phyloP scores from a whole-genome alignment of 2,329 filamentous ascomycete genomes.

The Pseudocercospora cruenta region DNA sequence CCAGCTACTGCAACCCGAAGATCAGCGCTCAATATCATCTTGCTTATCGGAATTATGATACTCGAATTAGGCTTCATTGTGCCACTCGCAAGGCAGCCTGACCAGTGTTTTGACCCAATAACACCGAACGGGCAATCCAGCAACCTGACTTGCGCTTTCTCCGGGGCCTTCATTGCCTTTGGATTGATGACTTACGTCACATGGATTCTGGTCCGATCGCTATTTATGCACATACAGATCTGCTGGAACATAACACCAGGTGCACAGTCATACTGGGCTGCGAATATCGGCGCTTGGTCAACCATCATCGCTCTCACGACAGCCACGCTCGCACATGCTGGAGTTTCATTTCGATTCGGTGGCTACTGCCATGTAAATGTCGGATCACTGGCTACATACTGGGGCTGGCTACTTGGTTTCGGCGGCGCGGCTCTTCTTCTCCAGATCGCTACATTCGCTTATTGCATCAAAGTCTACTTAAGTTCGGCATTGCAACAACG shows the following conservation, averaged over 20 bases:
- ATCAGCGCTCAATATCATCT: slow-evolving; percentile 82
- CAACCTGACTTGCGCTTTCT: slow-evolving; percentile 75
- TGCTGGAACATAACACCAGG: slow-evolving; percentile 43
- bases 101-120: slow-evolving; percentile 79
- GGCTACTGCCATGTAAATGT: slow-evolving; percentile 85
- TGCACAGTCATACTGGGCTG: slow-evolving; percentile 36
- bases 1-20: slow-evolving; percentile 79
- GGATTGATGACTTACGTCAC: slow-evolving; percentile 79
- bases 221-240: slow-evolving; percentile 46
- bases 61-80: slow-evolving; percentile 86
- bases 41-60: slow-evolving; percentile 70
- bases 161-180: slow-evolving; percentile 74
- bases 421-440: slow-evolving; percentile 38
- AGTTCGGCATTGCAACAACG: slow-evolving; percentile 26
- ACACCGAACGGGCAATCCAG: slow-evolving; percentile 83
- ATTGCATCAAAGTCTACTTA: slow-evolving; percentile 43
- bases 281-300: slow-evolving; percentile 38
- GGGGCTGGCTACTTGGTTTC: slow-evolving; percentile 45
- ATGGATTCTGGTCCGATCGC: slow-evolving; percentile 69
- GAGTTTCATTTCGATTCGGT: slow-evolving; percentile 66
- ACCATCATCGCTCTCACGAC: slow-evolving; percentile 39
- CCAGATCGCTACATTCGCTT: slow-evolving; percentile 40
- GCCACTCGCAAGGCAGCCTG: slow-evolving; percentile 71
- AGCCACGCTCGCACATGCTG: slow-evolving; percentile 49
- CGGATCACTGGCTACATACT: slow-evolving; percentile 43